phyloP scores from a whole-genome alignment of 2,329 filamentous ascomycete species.

The Sphaerulina vaccinii region DNA sequence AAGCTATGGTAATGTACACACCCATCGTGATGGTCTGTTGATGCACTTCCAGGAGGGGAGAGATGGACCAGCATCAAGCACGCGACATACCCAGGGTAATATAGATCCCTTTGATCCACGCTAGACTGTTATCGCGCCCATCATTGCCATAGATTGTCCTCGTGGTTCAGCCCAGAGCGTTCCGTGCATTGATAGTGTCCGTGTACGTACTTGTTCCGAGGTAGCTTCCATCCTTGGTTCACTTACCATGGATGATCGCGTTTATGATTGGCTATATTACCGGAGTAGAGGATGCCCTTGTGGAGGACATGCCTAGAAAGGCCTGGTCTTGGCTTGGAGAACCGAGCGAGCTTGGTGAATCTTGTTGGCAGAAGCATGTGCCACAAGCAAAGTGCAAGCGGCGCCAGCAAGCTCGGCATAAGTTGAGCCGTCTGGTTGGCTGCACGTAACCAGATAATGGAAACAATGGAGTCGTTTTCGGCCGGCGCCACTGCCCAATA shows the following conservation, averaged over 20 bases:
- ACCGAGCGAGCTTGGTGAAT: neutral
- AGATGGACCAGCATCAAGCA: neutral
- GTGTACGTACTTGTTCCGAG: conserved; percentile 1
- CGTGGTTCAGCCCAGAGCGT: neutral
- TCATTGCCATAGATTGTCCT: too few relatives aligned
- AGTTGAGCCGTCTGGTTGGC: neutral
- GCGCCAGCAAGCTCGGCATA: too few relatives aligned
- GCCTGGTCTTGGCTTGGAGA: conserved; percentile 3
- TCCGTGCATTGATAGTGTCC: neutral
- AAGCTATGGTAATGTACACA: neutral
- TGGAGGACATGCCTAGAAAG: neutral
- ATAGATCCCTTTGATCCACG: neutral
- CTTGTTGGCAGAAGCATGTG: conserved; percentile 6
- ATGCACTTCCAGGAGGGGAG: conserved; percentile 2
- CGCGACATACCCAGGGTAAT: conserved; percentile 1
- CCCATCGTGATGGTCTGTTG: conserved; percentile 3
- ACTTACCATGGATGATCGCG: neutral
- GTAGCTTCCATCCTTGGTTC: too few relatives aligned
- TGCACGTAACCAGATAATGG: too few relatives aligned
- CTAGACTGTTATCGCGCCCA: conserved; percentile 2
- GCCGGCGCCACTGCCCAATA: neutral
- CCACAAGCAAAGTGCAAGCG: too few relatives aligned
- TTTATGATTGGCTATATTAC: neutral
- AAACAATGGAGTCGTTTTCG: too few relatives aligned
- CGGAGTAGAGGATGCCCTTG: neutral